Evolutionary conservation across 2,329 filamentous ascomycete genomes (phyloP), one percentile per base, ranked within the genome.

Genomic region (Ophiostoma australiae): DNA sequence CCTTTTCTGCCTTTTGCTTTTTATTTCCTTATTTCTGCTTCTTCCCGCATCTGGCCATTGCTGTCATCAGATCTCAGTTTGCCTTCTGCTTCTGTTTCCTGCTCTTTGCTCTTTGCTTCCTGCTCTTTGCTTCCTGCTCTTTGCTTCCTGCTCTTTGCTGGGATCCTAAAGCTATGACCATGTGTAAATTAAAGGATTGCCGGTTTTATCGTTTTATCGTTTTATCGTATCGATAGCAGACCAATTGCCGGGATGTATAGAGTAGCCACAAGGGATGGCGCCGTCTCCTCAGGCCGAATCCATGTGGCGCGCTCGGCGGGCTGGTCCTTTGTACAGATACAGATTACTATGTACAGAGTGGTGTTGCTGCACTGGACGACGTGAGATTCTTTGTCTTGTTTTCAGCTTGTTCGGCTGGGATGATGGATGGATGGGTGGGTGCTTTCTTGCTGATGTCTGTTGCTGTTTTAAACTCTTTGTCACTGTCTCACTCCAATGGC

Each of bases 161-260:
- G 52, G 23, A 23, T 58, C 52, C 44, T n/a, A 58, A 58, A 58
- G n/a, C 52, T 58, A 58, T n/a, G 52, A 15, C 52, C 52, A 58
- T 58, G 52, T 58, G 48, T 23, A 23, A 55, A n/a, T n/a, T 55
- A 23, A 55, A 55, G 48, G 20, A 55, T 23, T 55, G 2, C 6
- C 48, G 5, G 5, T 4, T 44, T 17, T 4, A 44, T 44, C 41
- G 15, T 37, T 37, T 41, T 41, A 11, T 5, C 2, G 2, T 11
- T 41, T 41, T 41, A 13, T 20, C 5, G 20, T 20, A 48, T 48
- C 44, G 17, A 48, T 48, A 48, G 17, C 17, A 48, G 17, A 48
- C 37, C 37, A 39, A 39, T 10, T 20, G 44, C 44, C 44, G 41
- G 15, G 15, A 48, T 48, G 55, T n/a, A n/a, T n/a, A n/a, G n/a